A percentile compares a stretch with the other conserved stretches of the same genome.
These are phyloP conservation scores for Fusarium liriodendri DNA, from an alignment of 2,329 filamentous ascomycete species.

Conservation along the genomic window DNA sequence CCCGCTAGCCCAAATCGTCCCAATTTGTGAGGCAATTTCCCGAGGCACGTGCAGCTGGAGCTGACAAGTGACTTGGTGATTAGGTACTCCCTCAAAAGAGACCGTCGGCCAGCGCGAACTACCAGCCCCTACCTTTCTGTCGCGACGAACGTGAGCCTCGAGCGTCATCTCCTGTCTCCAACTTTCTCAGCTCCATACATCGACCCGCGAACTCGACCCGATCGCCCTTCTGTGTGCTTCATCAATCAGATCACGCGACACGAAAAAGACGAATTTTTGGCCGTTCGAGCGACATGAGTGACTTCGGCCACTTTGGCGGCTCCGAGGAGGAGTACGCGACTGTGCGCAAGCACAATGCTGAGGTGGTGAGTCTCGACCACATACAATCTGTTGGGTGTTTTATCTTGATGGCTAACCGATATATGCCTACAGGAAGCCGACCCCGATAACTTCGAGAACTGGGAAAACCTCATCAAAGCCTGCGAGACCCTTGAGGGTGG, in stretches of 20 bases:
- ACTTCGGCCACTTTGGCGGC: constrained; percentile 76
- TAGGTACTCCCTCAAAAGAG: constrained; percentile 36
- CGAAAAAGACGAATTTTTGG: constrained; percentile 1
- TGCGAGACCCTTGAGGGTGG: constrained; percentile 90
- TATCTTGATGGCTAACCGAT: constrained; percentile 35
- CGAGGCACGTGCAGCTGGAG: constrained; percentile 22
- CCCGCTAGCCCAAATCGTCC: constrained; percentile 20
- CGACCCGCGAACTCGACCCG: constrained; percentile 5
- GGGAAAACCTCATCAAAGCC: constrained; percentile 90
- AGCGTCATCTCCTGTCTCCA: constrained; percentile 39
- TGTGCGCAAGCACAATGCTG: constrained; percentile 80
- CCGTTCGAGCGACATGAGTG: constrained; percentile 67
- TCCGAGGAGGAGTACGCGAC: constrained; percentile 85
- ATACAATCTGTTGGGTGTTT: not conserved
- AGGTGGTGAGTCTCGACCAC: constrained; percentile 69
- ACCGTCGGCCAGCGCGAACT: constrained; percentile 34
- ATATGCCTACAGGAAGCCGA: constrained; percentile 66
- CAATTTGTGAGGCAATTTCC: constrained; percentile 1
- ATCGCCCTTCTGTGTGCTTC: not conserved
- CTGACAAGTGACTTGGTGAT: constrained; percentile 23
- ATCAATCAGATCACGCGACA: constrained; percentile 29
- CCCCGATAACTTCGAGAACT: constrained; percentile 91
- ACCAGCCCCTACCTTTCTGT: constrained; percentile 44
- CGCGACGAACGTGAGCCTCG: constrained; percentile 32
- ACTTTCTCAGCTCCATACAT: constrained; percentile 29